phyloP scores from a whole-genome alignment of 2,329 filamentous ascomycete genomes.

The Alternaria sp. region DNA sequence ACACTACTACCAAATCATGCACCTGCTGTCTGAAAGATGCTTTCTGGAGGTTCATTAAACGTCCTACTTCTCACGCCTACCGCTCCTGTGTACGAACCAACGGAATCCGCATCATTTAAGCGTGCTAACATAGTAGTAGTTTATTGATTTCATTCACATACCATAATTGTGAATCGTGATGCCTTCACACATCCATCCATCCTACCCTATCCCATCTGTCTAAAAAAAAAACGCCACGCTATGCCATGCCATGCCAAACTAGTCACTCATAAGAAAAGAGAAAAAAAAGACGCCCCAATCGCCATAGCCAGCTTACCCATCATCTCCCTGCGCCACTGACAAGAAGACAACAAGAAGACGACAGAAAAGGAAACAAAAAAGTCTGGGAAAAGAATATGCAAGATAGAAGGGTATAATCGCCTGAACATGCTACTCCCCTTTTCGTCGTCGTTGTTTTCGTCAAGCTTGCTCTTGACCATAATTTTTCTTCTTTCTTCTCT shows the following conservation, averaged over 20 bases:
- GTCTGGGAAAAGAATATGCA: background rate
- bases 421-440: background rate
- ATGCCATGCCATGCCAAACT: background rate
- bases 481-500: background rate
- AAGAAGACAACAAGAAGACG: background rate
- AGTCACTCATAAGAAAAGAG: background rate
- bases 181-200: background rate
- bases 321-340: background rate
- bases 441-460: background rate
- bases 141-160: too few species aligned
- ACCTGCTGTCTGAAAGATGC: too few species aligned
- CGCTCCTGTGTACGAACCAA: too few species aligned
- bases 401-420: slow-evolving; percentile 3
- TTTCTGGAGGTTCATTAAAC: too few species aligned
- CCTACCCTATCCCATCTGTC: too few species aligned
- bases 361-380: background rate
- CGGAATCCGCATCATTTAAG: too few species aligned
- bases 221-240: slow-evolving; percentile 5
- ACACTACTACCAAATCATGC: too few species aligned
- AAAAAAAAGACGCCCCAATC: background rate
- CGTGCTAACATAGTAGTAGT: too few species aligned
- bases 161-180: background rate
- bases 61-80: too few species aligned
- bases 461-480: slow-evolving; percentile 3
- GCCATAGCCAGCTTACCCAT: background rate